phyloP scores from a whole-genome alignment of 2,329 filamentous ascomycete species.

The Venturia pyrina region DNA sequence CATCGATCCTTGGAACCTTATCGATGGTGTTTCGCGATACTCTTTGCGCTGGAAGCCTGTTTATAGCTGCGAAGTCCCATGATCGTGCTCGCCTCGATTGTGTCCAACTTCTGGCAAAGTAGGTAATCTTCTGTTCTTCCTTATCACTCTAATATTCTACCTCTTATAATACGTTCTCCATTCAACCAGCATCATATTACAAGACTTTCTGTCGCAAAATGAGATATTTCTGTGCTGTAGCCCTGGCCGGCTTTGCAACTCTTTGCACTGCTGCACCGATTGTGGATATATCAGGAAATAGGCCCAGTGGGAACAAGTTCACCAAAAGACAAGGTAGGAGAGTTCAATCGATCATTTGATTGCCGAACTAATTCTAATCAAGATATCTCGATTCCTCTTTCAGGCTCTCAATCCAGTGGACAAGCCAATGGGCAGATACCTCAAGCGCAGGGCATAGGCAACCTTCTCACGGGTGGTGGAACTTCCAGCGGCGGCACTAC shows the following conservation, averaged over 20 bases:
- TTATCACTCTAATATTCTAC: no score
- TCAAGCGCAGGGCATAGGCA: neutral
- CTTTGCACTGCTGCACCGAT: slow-evolving; percentile 2
- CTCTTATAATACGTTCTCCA: neutral
- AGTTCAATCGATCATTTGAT: neutral
- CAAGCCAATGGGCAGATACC: neutral
- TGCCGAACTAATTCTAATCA: neutral
- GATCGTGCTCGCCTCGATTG: neutral
- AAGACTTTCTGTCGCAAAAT: neutral
- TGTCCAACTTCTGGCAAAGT: neutral
- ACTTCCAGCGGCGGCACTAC: neutral
- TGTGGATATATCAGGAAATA: neutral
- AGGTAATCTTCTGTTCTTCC: neutral
- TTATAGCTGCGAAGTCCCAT: neutral
- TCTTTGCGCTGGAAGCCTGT: neutral
- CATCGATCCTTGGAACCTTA: neutral
- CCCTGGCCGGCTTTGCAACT: neutral
- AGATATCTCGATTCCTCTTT: neutral
- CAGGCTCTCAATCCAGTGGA: neutral
- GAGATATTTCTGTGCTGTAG: neutral
- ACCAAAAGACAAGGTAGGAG: neutral
- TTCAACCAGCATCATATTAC: no score
- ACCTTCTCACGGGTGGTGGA: neutral
- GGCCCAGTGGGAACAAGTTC: neutral
- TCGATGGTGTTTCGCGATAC: neutral